Evolutionary conservation across 148 eudicot species (phyloP), one percentile per base, ranked within the genome.

Genomic region (Dianthus caryophyllus): DNA sequence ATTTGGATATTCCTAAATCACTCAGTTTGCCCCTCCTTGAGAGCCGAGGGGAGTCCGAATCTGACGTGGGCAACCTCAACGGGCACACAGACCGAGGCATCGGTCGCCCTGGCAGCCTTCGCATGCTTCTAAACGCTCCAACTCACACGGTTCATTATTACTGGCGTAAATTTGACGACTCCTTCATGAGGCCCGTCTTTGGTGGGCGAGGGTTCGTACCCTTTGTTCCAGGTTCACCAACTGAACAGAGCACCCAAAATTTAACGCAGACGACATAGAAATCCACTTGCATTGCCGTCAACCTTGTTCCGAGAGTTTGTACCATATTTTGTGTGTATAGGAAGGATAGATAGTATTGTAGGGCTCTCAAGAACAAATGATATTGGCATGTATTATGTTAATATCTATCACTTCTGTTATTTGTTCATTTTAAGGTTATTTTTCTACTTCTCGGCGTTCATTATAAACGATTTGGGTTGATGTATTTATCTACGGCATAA

Each of bases 121-220:
- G 87, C 18, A 69, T 83, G 75, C 84, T 87, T 70, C 74, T 84
- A 57, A 83, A 83, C 54, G 77, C 89, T 31, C 92, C 92, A 13
- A 77, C 82, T 18, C 85, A 84, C 72, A 84, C 89, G 0, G 85
- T 84, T 30, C 92, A 87, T 66, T 69, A 78, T 66, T 76, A 79
- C 64, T 87, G 92, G 88, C 86, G 92, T 44, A 84, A 82, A 58
- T 87, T 87, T 56, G 89, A 87, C n/a, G 76, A 87, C 62, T 36
- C 84, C 27, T 84, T 84, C 56, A 87, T 87, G 92, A 82, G 92
- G 0, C 92, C 92, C 20, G 79, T 87, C 46, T 87, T 87, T 75
- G 92, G 92, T 50, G 92, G 92, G 16, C 82, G 92, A 9, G 92
- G 92, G 22, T 87, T 87, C 33, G 92, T 87, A 63, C 88, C 88